phyloP scores from a whole-genome alignment of 441 rosid genomes.

The Codiaeum variegatum region DNA sequence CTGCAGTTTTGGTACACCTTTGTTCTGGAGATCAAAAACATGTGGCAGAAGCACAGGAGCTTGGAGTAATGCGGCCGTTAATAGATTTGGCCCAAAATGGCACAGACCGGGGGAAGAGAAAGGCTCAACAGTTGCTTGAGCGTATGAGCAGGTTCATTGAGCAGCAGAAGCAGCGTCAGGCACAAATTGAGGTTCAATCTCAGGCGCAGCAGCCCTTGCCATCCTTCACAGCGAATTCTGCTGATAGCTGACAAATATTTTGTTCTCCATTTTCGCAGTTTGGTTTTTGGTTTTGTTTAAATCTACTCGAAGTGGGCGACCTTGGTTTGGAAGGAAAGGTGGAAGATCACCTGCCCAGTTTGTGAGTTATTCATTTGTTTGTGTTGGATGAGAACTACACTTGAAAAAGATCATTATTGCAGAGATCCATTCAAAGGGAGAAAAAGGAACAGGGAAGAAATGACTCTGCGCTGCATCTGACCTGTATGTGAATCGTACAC shows the following conservation, averaged over 20 bases:
- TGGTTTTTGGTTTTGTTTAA: conserved; percentile 20
- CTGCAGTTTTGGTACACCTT: conserved; percentile 89
- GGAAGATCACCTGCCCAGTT: conserved; percentile 54
- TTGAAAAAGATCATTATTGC: background rate
- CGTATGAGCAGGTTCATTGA: conserved; percentile 59
- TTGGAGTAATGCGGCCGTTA: conserved; percentile 64
- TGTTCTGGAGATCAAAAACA: conserved; percentile 68
- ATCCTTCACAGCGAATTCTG: conserved; percentile 28
- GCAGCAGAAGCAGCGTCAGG: conserved; percentile 59
- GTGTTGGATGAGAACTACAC: conserved; percentile 26
- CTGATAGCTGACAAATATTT: conserved; percentile 41
- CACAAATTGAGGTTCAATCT: conserved; percentile 30
- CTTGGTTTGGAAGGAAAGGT: conserved; percentile 40
- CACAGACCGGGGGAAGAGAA: conserved; percentile 86
- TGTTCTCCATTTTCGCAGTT: conserved; percentile 10
- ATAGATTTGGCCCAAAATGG: conserved; percentile 77
- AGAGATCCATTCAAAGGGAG: conserved; percentile 17
- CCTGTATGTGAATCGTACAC: conserved; percentile 21
- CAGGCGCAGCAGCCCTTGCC: conserved; percentile 34
- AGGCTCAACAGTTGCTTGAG: conserved; percentile 83
- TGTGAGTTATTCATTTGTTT: conserved; percentile 39
- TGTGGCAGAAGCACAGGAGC: conserved; percentile 64
- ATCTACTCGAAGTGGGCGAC: conserved; percentile 23
- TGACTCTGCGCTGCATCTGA: conserved; percentile 13
- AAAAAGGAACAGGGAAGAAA: background rate